Evolutionary conservation across 805 yeast genomes (phyloP).

Genomic region (Candida morakotiae): DNA sequence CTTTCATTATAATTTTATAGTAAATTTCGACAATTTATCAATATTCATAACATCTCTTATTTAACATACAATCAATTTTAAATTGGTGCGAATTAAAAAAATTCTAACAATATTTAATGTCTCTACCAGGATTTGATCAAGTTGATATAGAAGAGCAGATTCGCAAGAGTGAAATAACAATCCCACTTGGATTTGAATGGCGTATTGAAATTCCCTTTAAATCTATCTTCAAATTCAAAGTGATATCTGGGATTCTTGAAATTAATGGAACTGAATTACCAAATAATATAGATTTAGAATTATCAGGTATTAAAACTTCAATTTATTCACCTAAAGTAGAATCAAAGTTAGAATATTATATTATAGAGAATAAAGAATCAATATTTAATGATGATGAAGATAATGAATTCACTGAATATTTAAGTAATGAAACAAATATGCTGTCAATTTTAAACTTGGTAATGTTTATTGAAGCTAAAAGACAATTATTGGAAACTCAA

Average conservation of each 20-base stretch:
- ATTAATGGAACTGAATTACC: conserved; percentile 92
- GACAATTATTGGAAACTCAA: conserved; percentile 28
- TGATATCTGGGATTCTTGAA: conserved; percentile 73
- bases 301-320: conserved; percentile 36
- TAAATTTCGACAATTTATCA: too few species aligned
- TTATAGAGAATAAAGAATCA: conserved; percentile 7
- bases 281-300: conserved; percentile 47
- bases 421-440: conserved; percentile 70
- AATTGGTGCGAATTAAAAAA: too few species aligned
- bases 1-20: too few species aligned
- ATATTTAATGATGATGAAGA: conserved; percentile 22
- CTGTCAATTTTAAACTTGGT: conserved; percentile 63
- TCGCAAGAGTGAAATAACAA: conserved; percentile 11
- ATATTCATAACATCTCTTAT: too few species aligned
- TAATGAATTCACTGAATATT: conserved; percentile 50
- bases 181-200: conserved; percentile 62
- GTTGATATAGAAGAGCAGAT: background rate
- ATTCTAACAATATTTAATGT: too few species aligned
- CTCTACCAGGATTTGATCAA: conserved; percentile 5
- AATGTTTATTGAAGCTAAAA: conserved; percentile 62
- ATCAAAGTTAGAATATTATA: conserved; percentile 34
- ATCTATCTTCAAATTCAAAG: conserved; percentile 46
- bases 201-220: conserved; percentile 63
- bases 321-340: conserved; percentile 44
- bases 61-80: too few species aligned